phyloP scores from a whole-genome alignment of 768 basidiomycete species.

The Rhodotorula sphaerocarpa region DNA sequence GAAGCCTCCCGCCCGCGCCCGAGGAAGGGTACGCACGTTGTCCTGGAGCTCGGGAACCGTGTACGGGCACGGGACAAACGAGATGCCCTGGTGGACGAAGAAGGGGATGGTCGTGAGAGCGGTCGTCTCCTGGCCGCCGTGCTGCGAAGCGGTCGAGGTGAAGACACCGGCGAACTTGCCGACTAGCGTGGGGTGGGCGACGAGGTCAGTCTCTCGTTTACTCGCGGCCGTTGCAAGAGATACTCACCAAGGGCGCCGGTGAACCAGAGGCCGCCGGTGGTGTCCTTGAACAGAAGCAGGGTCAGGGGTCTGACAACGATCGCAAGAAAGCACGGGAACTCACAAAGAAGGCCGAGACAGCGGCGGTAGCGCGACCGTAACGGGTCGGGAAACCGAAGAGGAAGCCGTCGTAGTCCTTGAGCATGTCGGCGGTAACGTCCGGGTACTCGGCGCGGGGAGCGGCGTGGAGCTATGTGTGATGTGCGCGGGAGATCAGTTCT shows the following conservation, averaged over 20 bases:
- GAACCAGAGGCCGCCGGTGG: conserved; percentile 61
- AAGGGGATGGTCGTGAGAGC: conserved; percentile 51
- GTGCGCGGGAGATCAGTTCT: not conserved
- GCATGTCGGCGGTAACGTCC: conserved; percentile 52
- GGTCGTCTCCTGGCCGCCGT: conserved; percentile 32
- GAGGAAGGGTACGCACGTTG: conserved; percentile 35
- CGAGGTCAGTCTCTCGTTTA: too few species aligned
- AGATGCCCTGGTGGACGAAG: conserved; percentile 48
- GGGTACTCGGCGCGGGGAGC: conserved; percentile 28
- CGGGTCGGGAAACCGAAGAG: conserved; percentile 41
- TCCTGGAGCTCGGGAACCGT: conserved; percentile 49
- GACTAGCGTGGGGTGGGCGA: too few species aligned
- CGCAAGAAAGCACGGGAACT: too few species aligned
- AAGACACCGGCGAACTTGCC: conserved; percentile 71
- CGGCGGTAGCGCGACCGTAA: conserved; percentile 70
- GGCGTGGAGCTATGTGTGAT: conserved; percentile 21
- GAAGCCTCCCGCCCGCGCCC: too few species aligned
- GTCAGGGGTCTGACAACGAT: too few species aligned
- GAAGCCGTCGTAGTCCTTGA: conserved; percentile 43
- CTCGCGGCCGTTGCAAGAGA: too few species aligned
- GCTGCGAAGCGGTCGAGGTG: conserved; percentile 59
- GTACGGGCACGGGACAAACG: conserved; percentile 64
- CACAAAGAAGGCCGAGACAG: conserved; percentile 61
- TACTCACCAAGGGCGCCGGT: conserved; percentile 52
- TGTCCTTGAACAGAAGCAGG: too few species aligned